Evolutionary conservation across 768 basidiomycete species (phyloP), one percentile per base, ranked within the genome.

Genomic region (Melanogaster broomeanus): DNA sequence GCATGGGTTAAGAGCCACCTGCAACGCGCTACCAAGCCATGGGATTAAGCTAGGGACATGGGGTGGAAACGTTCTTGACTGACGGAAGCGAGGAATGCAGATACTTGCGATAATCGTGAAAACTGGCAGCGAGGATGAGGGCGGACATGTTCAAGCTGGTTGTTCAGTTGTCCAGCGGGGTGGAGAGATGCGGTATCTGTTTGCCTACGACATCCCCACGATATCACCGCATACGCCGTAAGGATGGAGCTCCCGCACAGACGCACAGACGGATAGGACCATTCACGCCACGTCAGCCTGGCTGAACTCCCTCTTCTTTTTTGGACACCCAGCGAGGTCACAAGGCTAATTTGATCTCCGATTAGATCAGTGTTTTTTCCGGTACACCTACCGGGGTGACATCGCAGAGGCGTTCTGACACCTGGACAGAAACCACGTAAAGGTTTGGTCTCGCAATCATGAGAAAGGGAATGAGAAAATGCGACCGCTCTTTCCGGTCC

Each of bases 1-100:
- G 6, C 49, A 16, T 12, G 61, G 64, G 19, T 51, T 59, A 16
- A 63, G 35, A 0, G 27, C 55, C 30, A 55, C 56, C 2, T 46
- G 22, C 16, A 63, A 5, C 7, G 52, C 59, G 12, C 54, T 61
- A 42, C 53, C 59, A 5, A 63, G 49, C 15, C 61, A 61, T 0
- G 45, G 54, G 2, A 63, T 33, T 2, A 59, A 18, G 43, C 51
- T 61, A 0, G 47, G 54, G 0, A 61, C 56, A 6, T 38, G 35
- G 40, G 55, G 49, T 4, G 45, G 53, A 9, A 13, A 33, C 10
- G 27, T 40, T 25, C 28, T 21, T 18, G 49, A 25, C 2, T 3
- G 13, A 42, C 21, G 5, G 42, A 34, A 41, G 19, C 33, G 21
- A 28, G 13, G 27, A 11, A 37, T 22, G 47, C 2, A n/a, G 27